These are phyloP conservation scores for Sphaceloma murrayae DNA, from an alignment of 2,329 filamentous ascomycete species.

Conservation along the genomic window DNA sequence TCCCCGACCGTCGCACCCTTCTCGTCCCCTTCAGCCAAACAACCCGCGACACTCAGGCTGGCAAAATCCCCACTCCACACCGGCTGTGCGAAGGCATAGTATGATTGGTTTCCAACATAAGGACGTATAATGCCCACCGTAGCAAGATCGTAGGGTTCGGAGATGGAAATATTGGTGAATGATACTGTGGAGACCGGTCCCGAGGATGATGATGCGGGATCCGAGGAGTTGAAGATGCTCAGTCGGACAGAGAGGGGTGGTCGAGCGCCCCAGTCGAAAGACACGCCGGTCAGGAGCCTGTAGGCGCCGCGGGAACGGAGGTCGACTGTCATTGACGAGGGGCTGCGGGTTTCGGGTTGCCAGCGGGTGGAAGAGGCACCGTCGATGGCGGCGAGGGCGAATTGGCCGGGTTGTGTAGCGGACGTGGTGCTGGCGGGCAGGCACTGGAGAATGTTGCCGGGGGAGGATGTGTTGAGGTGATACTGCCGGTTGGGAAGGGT, in stretches of 20 bases:
- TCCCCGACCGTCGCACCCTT: constrained; percentile 45
- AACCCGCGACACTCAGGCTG: constrained; percentile 41
- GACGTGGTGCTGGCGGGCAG: constrained; percentile 41
- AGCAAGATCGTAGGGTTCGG: constrained; percentile 33
- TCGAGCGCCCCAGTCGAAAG: constrained; percentile 51
- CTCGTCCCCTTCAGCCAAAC: constrained; percentile 32
- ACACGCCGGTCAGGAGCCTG: constrained; percentile 40
- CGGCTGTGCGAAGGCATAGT: constrained; percentile 31
- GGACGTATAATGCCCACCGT: constrained; percentile 30
- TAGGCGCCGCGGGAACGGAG: constrained; percentile 30
- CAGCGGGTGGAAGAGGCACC: constrained; percentile 57
- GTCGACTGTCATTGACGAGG: constrained; percentile 49
- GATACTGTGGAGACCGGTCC: constrained; percentile 21
- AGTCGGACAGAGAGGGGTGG: constrained; percentile 48
- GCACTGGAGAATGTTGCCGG: constrained; percentile 55
- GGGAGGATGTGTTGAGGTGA: constrained; percentile 35
- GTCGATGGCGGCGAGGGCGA: constrained; percentile 57
- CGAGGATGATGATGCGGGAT: constrained; percentile 23
- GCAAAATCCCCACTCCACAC: constrained; percentile 39
- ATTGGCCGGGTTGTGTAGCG: constrained; percentile 53
- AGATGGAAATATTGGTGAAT: constrained; percentile 31
- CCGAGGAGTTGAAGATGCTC: constrained; percentile 44
- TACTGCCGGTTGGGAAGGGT: constrained; percentile 32
- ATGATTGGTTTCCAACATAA: constrained; percentile 39
- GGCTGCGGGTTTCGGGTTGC: constrained; percentile 49